Evolutionary conservation across 2,329 filamentous ascomycete genomes (phyloP).

Genomic region (Venturia effusa): DNA sequence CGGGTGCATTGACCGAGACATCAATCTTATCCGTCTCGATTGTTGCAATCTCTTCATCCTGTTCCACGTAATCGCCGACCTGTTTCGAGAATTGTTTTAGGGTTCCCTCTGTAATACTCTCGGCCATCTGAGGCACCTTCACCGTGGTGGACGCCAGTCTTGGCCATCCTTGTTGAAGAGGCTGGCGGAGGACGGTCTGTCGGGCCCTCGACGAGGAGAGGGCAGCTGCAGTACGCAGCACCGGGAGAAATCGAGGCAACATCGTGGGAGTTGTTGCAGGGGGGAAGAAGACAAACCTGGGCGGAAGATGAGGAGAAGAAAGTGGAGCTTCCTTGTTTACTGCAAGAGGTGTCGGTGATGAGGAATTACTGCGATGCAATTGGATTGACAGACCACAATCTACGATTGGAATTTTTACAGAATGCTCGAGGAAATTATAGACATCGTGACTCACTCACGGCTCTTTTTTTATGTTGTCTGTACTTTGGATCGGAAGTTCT

Average conservation of each 20-base stretch:
- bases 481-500: not conserved
- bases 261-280: not conserved
- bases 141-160: constrained; percentile 38
- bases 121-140: constrained; percentile 96
- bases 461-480: not conserved
- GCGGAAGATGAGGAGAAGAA: not conserved
- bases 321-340: constrained; percentile 2
- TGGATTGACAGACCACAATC: not conserved
- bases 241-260: constrained; percentile 7
- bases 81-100: constrained; percentile 92
- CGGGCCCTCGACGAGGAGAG: constrained; percentile 7
- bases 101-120: constrained; percentile 96
- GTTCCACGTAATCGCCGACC: constrained; percentile 86
- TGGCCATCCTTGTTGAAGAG: not conserved
- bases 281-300: not conserved
- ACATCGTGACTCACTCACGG: not conserved
- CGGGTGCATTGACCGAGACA: constrained; percentile 78
- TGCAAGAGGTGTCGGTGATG: not conserved
- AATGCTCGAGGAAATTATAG: not conserved
- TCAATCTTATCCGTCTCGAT: constrained; percentile 92
- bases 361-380: not conserved
- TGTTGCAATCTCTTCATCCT: constrained; percentile 94
- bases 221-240: constrained; percentile 9
- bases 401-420: not conserved
- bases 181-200: not conserved